phyloP scores from a whole-genome alignment of 2,329 filamentous ascomycete species.

The Dryadomyces sulphureus region DNA sequence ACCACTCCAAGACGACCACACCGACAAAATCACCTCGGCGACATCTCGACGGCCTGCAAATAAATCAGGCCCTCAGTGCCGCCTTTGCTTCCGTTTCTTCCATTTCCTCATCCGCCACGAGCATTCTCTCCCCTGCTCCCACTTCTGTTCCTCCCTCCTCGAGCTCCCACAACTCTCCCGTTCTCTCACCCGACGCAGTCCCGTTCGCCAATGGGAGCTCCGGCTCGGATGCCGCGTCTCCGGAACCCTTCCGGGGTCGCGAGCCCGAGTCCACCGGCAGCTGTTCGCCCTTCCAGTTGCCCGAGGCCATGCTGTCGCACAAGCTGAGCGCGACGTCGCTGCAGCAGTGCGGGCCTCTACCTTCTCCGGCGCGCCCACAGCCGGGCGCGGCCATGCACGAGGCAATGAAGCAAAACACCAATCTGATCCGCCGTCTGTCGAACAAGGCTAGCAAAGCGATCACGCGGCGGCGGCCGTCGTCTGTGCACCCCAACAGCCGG shows the following conservation, averaged over 20 bases:
- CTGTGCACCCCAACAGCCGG: slow-evolving; percentile 59
- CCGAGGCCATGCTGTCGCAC: slow-evolving; percentile 52
- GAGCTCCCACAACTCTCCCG: slow-evolving; percentile 40
- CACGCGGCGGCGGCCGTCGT: slow-evolving; percentile 58
- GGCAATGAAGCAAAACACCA: slow-evolving; percentile 26
- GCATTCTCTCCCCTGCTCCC: no score
- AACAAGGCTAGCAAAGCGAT: slow-evolving; percentile 61
- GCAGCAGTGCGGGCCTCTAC: slow-evolving; percentile 28
- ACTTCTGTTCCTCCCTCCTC: no score
- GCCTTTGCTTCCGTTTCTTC: slow-evolving; percentile 20
- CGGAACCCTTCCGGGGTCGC: slow-evolving; percentile 43
- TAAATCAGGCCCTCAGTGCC: slow-evolving; percentile 24
- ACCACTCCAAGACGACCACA: not conserved
- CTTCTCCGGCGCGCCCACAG: slow-evolving; percentile 15
- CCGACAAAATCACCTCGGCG: not conserved
- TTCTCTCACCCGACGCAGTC: slow-evolving; percentile 36
- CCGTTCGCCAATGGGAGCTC: slow-evolving; percentile 44
- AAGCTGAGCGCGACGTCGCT: slow-evolving; percentile 49
- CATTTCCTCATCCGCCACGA: slow-evolving; percentile 35
- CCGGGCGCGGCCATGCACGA: slow-evolving; percentile 34
- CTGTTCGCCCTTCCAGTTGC: slow-evolving; percentile 49
- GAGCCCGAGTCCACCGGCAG: slow-evolving; percentile 32
- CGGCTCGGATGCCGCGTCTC: slow-evolving; percentile 51
- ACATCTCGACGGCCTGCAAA: slow-evolving; percentile 22
- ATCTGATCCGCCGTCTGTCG: slow-evolving; percentile 71